Conservation (phyloP, 768 basidiomycete species). For the Grammothele lineata region DNA sequence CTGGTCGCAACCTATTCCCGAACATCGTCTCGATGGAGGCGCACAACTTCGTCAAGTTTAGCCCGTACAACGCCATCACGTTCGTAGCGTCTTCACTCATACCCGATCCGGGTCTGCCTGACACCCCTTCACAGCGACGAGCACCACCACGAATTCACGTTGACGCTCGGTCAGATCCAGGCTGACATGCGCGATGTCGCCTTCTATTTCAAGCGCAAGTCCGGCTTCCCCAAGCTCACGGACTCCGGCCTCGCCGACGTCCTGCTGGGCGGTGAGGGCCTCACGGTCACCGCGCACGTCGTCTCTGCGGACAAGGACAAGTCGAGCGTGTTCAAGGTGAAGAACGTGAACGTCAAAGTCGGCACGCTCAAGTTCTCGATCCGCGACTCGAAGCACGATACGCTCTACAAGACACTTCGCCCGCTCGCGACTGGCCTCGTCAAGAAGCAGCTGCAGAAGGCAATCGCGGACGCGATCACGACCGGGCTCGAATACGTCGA, state of each 20-base stretch:
- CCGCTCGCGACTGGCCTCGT: slow-evolving; percentile 79
- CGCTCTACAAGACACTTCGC: slow-evolving; percentile 80
- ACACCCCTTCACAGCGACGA: slow-evolving; percentile 39
- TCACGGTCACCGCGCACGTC: slow-evolving; percentile 66
- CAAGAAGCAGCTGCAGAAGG: slow-evolving; percentile 69
- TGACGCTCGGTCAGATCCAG: slow-evolving; percentile 83
- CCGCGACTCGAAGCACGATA: slow-evolving; percentile 86
- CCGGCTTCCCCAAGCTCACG: slow-evolving; percentile 70
- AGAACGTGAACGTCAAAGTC: slow-evolving; percentile 73
- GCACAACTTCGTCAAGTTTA: slow-evolving; percentile 81
- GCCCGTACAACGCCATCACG: slow-evolving; percentile 57
- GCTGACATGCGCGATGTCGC: slow-evolving; percentile 92
- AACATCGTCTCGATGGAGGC: slow-evolving; percentile 71
- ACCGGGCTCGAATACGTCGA: slow-evolving; percentile 87
- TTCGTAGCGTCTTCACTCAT: slow-evolving; percentile 3
- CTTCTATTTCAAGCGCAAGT: slow-evolving; percentile 88
- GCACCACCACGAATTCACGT: slow-evolving; percentile 64
- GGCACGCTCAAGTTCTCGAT: slow-evolving; percentile 87
- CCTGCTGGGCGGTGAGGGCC: slow-evolving; percentile 76
- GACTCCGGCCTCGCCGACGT: slow-evolving; percentile 88
- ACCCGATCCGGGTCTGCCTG: not conserved
- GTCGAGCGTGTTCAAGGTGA: slow-evolving; percentile 69
- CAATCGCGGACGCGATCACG: slow-evolving; percentile 59
- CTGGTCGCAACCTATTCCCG: slow-evolving; percentile 87
- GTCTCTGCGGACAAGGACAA: slow-evolving; percentile 56